These are phyloP conservation scores for Phytopythium montanum DNA, from an alignment of 352 stramenopile species.

Conservation along the genomic window DNA sequence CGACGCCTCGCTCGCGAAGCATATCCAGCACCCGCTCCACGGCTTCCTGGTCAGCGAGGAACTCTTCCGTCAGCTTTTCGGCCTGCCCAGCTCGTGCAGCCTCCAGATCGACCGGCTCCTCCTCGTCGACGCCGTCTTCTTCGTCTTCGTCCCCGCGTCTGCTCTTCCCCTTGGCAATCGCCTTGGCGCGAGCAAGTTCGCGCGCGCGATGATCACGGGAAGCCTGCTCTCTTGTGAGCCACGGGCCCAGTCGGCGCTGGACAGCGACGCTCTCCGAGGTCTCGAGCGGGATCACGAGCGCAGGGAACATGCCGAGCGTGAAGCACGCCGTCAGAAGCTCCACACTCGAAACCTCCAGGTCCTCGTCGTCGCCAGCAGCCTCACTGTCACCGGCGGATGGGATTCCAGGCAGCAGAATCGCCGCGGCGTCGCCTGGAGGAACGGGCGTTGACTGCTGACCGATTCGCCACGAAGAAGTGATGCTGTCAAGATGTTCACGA, in stretches of 20 bases:
- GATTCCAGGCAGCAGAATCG: background rate
- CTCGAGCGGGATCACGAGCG: slow-evolving; percentile 41
- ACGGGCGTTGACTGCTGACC: background rate
- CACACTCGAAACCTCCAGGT: slow-evolving; percentile 23
- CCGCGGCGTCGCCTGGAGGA: background rate
- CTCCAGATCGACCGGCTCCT: slow-evolving; percentile 26
- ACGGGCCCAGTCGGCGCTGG: background rate
- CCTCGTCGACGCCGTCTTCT: slow-evolving; percentile 14
- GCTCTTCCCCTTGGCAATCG: background rate
- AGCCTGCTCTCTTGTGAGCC: slow-evolving; percentile 9
- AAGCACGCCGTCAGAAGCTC: slow-evolving; percentile 42
- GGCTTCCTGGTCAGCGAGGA: slow-evolving; percentile 32
- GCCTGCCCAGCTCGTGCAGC: slow-evolving; percentile 37
- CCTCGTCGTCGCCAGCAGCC: slow-evolving; percentile 9
- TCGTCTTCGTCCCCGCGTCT: slow-evolving; percentile 7
- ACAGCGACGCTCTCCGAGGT: slow-evolving; percentile 20
- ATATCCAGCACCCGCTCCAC: slow-evolving; percentile 28
- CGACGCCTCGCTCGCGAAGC: slow-evolving; percentile 34
- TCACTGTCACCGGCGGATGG: background rate
- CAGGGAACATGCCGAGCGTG: slow-evolving; percentile 39
- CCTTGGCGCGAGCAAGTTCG: slow-evolving; percentile 13
- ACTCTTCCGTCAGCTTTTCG: slow-evolving; percentile 41
- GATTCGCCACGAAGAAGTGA: background rate
- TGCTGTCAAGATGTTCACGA: slow-evolving; percentile 10
- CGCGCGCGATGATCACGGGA: slow-evolving; percentile 29